Evolutionary conservation across 2,329 filamentous ascomycete genomes (phyloP), one percentile per base, ranked within the genome.

Genomic region (Paecilomyces sp.): DNA sequence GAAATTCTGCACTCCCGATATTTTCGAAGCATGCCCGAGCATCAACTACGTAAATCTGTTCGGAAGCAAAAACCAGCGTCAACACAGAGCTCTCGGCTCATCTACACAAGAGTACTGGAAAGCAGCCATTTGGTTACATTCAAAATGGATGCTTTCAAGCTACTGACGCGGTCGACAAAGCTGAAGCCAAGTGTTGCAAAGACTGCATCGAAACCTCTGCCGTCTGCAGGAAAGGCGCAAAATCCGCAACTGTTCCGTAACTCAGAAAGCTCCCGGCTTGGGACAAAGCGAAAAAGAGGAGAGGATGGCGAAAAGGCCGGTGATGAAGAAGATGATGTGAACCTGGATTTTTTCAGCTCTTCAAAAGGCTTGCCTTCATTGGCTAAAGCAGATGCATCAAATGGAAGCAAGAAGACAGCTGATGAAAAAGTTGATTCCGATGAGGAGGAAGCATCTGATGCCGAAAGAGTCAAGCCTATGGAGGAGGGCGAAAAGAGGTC

Each of bases 401-500:
- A 53, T 18, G 58, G 30, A 54, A 60, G 12, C 12, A 50, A 57
- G 24, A 22, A 53, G 53, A 15, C 30, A 34, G 22, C 12, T 33
- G 25, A 63, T 28, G 22, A 60, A 15, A 61, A 63, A 15, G 58
- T 64, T 28, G 59, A 61, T 6, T 55, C 62, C 12, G 64, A 63
- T n/a, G 58, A 67, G 28, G 63, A 69, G 33, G 68, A 64, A 28
- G 68, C 60, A n/a, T 57, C 56, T 5, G 65, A 71, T 18, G 65
- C 65, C 18, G 59, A 50, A 50, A 34, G 33, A 31, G 56, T 36
- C 22, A 67, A 68, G 3, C 64, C 61, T 0, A 80, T 91, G 66
- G 84, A 85, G 66, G 83, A 89, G 67, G 87, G 88, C 59, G 85
- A 92, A 70, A 88, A 90, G 66, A 87, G 88, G 66, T 85, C 87